Evolutionary conservation across 306 rosid species (phyloP).

Genomic region (Begonia masoniana): DNA sequence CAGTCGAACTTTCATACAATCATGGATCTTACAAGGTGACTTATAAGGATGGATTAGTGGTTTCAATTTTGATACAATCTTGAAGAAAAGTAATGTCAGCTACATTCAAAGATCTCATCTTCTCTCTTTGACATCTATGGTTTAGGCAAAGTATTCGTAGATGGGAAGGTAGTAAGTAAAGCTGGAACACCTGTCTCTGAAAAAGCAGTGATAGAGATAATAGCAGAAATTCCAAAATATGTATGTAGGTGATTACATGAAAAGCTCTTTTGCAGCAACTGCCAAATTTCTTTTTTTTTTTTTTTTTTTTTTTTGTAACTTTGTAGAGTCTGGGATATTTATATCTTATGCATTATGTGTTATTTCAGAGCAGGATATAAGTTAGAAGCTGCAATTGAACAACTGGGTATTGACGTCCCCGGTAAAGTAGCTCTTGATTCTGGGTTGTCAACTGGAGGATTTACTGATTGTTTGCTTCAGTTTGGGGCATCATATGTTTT

Average conservation of each 20-base stretch:
- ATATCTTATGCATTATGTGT: not conserved
- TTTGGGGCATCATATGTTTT: conserved; percentile 81
- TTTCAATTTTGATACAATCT: not conserved
- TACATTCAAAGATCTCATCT: not conserved
- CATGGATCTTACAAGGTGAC: conserved; percentile 93
- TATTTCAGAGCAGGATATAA: conserved; percentile 74
- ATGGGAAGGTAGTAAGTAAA: conserved; percentile 70
- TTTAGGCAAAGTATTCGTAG: conserved; percentile 73
- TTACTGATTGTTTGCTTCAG: conserved; percentile 91
- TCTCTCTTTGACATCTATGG: conserved; percentile 8
- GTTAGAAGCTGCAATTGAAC: conserved; percentile 90
- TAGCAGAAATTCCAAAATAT: conserved; percentile 85
- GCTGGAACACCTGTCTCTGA: conserved; percentile 81
- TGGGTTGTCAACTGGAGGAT: conserved; percentile 92
- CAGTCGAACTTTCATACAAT: conserved; percentile 75
- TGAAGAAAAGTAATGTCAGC: not conserved
- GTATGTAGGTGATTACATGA: conserved; percentile 89
- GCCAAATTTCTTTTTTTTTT: too few relatives aligned
- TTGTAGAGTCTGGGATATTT: not conserved
- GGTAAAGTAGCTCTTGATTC: conserved; percentile 91
- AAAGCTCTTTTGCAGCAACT: not conserved
- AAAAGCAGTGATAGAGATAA: conserved; percentile 62
- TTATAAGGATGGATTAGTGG: not conserved
- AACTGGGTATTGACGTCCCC: conserved; percentile 53
- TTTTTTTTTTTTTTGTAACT: too few relatives aligned